These are phyloP conservation scores for Leishmania martiniquensis DNA, from an alignment of 208 protist genomes.

Conservation along the genomic window DNA sequence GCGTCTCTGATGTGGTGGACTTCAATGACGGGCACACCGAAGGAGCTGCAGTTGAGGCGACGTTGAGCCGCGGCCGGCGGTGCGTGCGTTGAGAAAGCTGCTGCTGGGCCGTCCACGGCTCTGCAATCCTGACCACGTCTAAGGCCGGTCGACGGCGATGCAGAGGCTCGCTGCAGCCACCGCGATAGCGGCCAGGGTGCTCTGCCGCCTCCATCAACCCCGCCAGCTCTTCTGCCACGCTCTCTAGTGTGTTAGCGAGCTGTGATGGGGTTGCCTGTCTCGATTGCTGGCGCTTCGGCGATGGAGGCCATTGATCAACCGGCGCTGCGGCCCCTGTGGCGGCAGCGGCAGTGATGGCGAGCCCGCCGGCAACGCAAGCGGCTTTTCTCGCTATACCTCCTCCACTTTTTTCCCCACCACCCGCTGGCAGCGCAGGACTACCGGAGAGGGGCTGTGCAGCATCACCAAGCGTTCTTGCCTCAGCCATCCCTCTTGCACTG, in stretches of 20 bases:
- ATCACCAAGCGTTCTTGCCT: not conserved
- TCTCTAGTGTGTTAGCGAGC: constrained; percentile 13
- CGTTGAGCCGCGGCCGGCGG: not conserved
- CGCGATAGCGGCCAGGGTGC: not conserved
- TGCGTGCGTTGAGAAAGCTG: not conserved
- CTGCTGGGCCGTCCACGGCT: not conserved
- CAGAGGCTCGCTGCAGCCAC: not conserved
- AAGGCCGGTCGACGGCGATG: constrained; percentile 2
- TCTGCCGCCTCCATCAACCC: constrained; percentile 20
- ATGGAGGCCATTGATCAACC: not conserved
- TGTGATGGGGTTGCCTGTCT: not conserved
- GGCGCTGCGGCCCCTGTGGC: not conserved
- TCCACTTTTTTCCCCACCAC: not conserved
- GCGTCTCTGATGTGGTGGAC: constrained; percentile 1
- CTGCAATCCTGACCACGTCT: not conserved
- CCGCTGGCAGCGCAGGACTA: not conserved
- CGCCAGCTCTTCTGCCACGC: constrained; percentile 18
- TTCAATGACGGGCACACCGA: constrained; percentile 8
- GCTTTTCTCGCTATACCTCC: not conserved
- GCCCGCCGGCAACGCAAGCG: not conserved
- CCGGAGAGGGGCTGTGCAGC: not conserved
- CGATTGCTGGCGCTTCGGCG: not conserved
- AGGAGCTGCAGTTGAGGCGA: not conserved
- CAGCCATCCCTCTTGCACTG: not conserved
- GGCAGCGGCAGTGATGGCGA: not conserved